Evolutionary conservation across 768 basidiomycete species (phyloP), one percentile per base, ranked within the genome.

Genomic region (Gymnopilus dilepis): DNA sequence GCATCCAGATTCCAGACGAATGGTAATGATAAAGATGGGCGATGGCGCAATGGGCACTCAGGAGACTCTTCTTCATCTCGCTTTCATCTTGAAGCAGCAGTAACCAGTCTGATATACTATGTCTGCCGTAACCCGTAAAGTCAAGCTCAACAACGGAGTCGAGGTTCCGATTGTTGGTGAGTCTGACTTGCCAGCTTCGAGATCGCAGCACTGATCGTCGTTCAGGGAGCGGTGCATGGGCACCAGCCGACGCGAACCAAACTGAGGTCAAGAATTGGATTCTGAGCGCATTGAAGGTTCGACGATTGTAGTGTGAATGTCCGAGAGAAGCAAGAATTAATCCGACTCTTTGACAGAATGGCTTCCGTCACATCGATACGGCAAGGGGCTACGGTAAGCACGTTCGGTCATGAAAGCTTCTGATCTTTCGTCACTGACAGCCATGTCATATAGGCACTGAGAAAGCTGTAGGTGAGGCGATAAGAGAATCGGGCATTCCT

Each of bases 401-500:
- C 21, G 0, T 30, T 15, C 11, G 15, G 9, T 4, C 12, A 7
- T 38, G 6, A 5, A 33, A 12, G 13, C 19, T 3, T 24, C 11
- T 24, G 12, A 19, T 9, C 24, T 37, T 37, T 37, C 11, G 7
- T 15, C 34, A 3, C 34, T 37, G 11, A 37, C 30, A 4, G 5
- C 33, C 26, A 65, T 30, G 8, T n/a, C n/a, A 12, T n/a, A 40
- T 24, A 70, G 69, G 62, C 15, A 83, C 80, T 6, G 83, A 83
- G 57, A 70, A 67, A 24, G 70, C 73, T 4, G 79, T 83, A n/a
- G 82, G 83, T 1, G 65, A 74, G 4, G 81, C 78, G 0, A 73
- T 87, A 56, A 76, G 75, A 41, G 79, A 73, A 7, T 84, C 81
- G n/a, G 83, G 82, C 2, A 73, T 84, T 41, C 79, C 82, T 3